phyloP scores from a whole-genome alignment of 1,139 yeast species.

The Taphrina sp. region DNA sequence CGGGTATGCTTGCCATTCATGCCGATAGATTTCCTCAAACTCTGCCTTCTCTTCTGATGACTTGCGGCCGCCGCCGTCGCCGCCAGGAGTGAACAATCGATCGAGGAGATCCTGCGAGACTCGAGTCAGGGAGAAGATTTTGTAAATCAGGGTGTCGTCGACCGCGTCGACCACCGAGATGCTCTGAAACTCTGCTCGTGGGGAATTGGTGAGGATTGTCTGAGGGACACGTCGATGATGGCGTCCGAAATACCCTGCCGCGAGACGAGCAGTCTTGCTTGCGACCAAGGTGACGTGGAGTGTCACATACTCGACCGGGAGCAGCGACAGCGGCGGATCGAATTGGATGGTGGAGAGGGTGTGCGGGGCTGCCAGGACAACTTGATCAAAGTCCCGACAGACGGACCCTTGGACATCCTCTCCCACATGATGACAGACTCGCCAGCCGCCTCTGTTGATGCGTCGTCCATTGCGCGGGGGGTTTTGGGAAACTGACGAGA shows the following conservation, averaged over 20 bases:
- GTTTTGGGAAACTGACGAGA: conserved; percentile 38
- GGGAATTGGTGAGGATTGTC: conserved; percentile 42
- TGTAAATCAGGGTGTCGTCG: conserved; percentile 45
- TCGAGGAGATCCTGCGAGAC: conserved; percentile 40
- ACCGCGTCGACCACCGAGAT: conserved; percentile 41
- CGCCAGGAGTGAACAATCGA: conserved; percentile 42
- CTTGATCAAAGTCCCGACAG: conserved; percentile 45
- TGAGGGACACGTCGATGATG: conserved; percentile 40
- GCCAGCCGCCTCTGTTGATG: too few relatives aligned
- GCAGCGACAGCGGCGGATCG: conserved; percentile 28
- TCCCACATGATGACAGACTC: too few relatives aligned
- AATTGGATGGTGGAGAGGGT: conserved; percentile 42
- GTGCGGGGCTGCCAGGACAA: conserved; percentile 49
- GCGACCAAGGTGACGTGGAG: conserved; percentile 43
- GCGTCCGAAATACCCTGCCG: conserved; percentile 39
- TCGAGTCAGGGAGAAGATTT: conserved; percentile 45
- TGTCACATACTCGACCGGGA: conserved; percentile 42
- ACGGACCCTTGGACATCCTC: not conserved
- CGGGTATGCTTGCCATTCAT: conserved; percentile 49
- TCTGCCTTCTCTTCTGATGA: not conserved
- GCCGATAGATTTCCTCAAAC: conserved; percentile 37
- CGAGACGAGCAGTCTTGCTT: conserved; percentile 37
- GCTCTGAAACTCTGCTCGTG: conserved; percentile 42
- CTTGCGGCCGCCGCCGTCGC: conserved; percentile 39
- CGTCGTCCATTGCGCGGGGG: too few relatives aligned